Percentiles rank a stretch among this genome's conserved stretches.
phyloP scores from a whole-genome alignment of 345 rosid species.

The Eucalyptus urophylla region DNA sequence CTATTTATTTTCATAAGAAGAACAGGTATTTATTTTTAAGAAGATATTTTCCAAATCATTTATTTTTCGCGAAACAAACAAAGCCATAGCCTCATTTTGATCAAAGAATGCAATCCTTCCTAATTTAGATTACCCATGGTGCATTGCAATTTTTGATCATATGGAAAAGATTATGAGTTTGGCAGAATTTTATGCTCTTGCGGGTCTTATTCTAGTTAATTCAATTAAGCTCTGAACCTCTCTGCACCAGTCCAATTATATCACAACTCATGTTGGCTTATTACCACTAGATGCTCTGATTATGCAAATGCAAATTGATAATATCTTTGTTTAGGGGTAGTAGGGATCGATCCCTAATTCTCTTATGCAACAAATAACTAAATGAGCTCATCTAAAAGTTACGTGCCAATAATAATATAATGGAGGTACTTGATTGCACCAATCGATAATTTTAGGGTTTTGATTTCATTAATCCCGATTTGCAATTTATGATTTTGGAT shows the following conservation, averaged over 20 bases:
- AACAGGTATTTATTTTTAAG: rapidly evolving
- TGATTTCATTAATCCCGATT: neutral
- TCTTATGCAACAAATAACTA: neutral
- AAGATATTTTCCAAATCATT: too few relatives aligned
- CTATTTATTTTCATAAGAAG: neutral
- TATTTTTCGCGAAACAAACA: too few relatives aligned
- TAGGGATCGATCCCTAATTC: neutral
- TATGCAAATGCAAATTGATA: neutral
- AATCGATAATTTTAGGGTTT: neutral
- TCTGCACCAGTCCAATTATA: neutral
- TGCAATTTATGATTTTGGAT: neutral
- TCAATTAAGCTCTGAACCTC: neutral
- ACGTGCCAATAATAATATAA: neutral
- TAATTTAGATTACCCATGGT: neutral
- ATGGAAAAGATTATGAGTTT: neutral
- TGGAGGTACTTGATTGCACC: neutral
- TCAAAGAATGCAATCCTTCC: neutral
- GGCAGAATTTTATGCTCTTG: neutral
- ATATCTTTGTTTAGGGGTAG: neutral
- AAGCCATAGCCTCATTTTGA: neutral
- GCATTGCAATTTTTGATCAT: neutral
- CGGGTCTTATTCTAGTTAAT: neutral
- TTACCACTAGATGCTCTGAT: neutral
- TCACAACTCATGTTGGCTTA: neutral
- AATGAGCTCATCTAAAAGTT: neutral